Percentiles rank a stretch among this genome's conserved stretches.
phyloP scores from a whole-genome alignment of 345 rosid genomes.

The Moringa oleifera region DNA sequence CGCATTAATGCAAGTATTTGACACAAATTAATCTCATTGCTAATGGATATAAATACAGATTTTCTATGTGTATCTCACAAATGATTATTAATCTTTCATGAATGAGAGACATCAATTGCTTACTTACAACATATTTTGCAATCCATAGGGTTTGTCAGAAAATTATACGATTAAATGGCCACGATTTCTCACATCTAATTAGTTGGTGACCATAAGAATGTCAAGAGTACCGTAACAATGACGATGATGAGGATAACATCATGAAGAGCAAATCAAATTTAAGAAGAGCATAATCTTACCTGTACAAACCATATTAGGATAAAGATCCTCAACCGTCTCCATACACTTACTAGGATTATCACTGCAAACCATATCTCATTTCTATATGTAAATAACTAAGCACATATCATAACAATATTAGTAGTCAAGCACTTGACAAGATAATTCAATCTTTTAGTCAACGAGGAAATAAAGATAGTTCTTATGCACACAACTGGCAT shows the following conservation, averaged over 20 bases:
- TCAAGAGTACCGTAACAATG: too few species aligned
- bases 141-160: too few species aligned
- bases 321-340: slow-evolving; percentile 66
- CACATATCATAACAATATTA: too few species aligned
- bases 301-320: slow-evolving; percentile 55
- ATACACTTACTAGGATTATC: slow-evolving; percentile 32
- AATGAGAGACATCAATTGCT: too few species aligned
- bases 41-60: too few species aligned
- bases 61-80: too few species aligned
- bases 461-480: not conserved
- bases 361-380: slow-evolving; percentile 25
- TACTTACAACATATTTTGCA: too few species aligned
- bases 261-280: not conserved
- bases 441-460: too few species aligned
- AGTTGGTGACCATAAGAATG: not conserved
- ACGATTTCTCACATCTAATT: not conserved
- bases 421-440: too few species aligned
- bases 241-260: not conserved
- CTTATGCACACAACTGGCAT: not conserved
- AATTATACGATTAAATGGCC: too few species aligned
- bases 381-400: slow-evolving; percentile 3
- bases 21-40: not conserved
- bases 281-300: slow-evolving; percentile 35
- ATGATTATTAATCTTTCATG: too few species aligned
- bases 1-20: not conserved